These are phyloP conservation scores for Aspergillus latus DNA, from an alignment of 2,329 filamentous ascomycete species.

Conservation along the genomic window DNA sequence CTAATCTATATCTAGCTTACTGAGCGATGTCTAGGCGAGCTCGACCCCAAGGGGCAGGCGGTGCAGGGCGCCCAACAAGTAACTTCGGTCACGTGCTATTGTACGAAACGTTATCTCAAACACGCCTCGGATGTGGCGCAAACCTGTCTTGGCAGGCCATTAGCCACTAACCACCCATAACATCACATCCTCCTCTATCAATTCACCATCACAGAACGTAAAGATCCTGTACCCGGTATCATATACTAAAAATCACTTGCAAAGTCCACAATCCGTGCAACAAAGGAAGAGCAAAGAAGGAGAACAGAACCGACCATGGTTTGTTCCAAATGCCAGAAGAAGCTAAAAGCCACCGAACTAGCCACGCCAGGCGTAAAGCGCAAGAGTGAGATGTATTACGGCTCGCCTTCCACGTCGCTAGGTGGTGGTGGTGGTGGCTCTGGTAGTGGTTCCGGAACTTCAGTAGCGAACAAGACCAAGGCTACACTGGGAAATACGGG, in stretches of 20 bases:
- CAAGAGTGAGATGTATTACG: conserved; percentile 66
- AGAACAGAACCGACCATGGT: conserved; percentile 51
- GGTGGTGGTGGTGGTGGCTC: conserved; percentile 32
- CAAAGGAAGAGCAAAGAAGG: background rate
- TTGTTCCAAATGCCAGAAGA: conserved; percentile 64
- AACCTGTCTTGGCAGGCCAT: too few relatives aligned
- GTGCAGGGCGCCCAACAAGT: too few relatives aligned
- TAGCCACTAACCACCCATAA: too few relatives aligned
- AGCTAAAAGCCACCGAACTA: conserved; percentile 59
- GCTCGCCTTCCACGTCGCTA: conserved; percentile 50
- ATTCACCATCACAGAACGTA: too few relatives aligned
- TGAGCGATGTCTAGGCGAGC: too few relatives aligned
- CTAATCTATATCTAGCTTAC: too few relatives aligned
- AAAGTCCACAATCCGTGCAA: background rate
- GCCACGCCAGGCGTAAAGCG: conserved; percentile 66
- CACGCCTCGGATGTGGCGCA: too few relatives aligned
- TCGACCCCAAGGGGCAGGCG: too few relatives aligned
- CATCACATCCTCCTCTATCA: too few relatives aligned
- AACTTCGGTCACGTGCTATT: too few relatives aligned
- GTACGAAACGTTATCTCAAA: too few relatives aligned
- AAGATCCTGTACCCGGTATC: background rate
- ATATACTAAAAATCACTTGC: too few relatives aligned
- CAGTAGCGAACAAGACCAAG: conserved; percentile 30
- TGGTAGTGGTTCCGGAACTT: background rate
- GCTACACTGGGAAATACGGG: conserved; percentile 58